Evolutionary conservation across 2,329 filamentous ascomycete species (phyloP), one percentile per base, ranked within the genome.

Genomic region (Sclerotinia sclerotiorum): DNA sequence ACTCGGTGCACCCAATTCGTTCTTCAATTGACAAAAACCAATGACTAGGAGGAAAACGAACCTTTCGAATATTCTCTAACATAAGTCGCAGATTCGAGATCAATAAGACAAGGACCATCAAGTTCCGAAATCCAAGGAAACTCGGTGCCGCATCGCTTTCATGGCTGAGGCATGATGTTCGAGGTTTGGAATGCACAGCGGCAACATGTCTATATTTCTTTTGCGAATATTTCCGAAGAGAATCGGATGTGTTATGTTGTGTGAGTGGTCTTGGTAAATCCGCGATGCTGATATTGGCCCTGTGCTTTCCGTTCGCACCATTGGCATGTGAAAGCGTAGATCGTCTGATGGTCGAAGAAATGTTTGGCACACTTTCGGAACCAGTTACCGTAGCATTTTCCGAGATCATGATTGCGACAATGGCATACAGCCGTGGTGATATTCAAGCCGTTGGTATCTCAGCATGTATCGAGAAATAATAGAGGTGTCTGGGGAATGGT

Each of bases 21-120:
- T 15, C 8, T 52, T 51, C 46, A 52, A 52, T 19, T 27, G 46
- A 65, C 52, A 35, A 69, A 11, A 27, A 35, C 56, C 56, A 21
- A 32, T 49, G n/a, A 58, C 29, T 21, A 27, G 42, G 27, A 19
- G 42, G 42, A 24, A 29, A 21, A 48, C 39, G 19, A 44, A 67
- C 66, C 66, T 68, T 68, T 65, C 60, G 66, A 44, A 68, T 66
- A 78, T 99, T 99, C 80, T 98, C 95, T 77, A 99, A 93, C 82
- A 98, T 92, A 76, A 99, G 84, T 72, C 95, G 89, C 64, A 99
- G 81, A 78, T 99, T 99, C 75, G 94, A 95, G 62, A 94, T 93
- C 76, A 98, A 88, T 70, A 97, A 81, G 49, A 97, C 92, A 76
- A 98, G 89, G 51, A 97, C 91, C 92, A 97, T 97, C 71, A 99